These are phyloP conservation scores for Talaromyces sp. DNA, from an alignment of 2,329 filamentous ascomycete genomes.

Conservation along the genomic window DNA sequence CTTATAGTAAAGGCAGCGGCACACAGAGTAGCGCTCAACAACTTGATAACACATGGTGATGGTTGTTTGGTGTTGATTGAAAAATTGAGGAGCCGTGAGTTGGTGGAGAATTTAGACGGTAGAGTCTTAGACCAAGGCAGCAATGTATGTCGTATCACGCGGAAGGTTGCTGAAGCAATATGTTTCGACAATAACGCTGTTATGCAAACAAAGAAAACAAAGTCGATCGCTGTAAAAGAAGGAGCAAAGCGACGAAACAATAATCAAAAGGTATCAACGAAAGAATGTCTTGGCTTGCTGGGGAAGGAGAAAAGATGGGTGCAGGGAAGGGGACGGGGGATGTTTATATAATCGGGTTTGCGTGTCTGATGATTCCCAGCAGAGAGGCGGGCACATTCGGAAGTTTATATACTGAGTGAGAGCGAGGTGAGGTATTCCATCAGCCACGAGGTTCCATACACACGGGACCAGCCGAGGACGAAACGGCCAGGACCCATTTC, in stretches of 20 bases:
- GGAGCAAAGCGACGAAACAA: neutral
- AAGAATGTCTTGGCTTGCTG: slow-evolving; percentile 12
- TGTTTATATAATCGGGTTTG: slow-evolving; percentile 1
- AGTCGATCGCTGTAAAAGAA: slow-evolving; percentile 2
- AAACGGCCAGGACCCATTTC: slow-evolving; percentile 10
- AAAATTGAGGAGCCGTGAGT: neutral
- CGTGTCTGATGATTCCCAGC: neutral
- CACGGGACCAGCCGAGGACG: slow-evolving; percentile 16
- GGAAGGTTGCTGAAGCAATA: neutral
- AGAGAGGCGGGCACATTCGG: slow-evolving; percentile 10
- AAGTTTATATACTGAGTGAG: slow-evolving; percentile 10
- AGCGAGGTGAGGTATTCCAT: neutral
- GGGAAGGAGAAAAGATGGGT: slow-evolving; percentile 3
- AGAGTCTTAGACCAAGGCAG: neutral
- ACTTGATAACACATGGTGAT: slow-evolving; percentile 79
- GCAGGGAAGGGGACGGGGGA: neutral
- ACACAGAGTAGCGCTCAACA: slow-evolving; percentile 80
- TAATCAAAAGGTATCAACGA: slow-evolving; percentile 8
- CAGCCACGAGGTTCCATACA: slow-evolving; percentile 17
- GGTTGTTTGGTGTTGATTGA: neutral
- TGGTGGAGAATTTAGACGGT: neutral
- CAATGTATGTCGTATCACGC: slow-evolving; percentile 6
- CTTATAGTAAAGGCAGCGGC: slow-evolving; percentile 81
- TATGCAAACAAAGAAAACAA: neutral
- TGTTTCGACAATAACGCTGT: neutral